Base-by-base conservation (phyloP, 2,329 filamentous ascomycete species). In the Cytospora leucostoma region DNA sequence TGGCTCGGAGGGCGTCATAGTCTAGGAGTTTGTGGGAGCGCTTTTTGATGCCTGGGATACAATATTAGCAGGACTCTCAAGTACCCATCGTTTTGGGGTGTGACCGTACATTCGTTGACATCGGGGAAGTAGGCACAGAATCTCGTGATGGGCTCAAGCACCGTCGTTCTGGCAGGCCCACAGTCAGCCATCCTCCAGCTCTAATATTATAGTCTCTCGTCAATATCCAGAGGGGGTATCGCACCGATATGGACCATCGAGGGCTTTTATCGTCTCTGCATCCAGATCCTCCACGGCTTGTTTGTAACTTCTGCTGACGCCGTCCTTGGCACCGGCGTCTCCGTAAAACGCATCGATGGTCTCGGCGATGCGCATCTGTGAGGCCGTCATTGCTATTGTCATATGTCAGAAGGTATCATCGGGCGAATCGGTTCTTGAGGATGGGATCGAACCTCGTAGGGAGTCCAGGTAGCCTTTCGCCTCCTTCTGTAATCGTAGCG, bases 291-390 rank as follows among this genome's bases (percentile, higher is more conserved):
- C 95, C 21, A 99, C 96, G 10, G 95, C 95, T 76, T 98, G 93
- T 79, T 98, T 99, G 81, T 99, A 99, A 75, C 92, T 96, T 74
- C 94, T 86, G 77, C 91, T 96, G 64, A 99, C 95, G 62, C 95
- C 95, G 75, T 99, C 96, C 72, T 88, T 92, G 57, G 95, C 93
- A 58, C 96, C 96, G 1, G 93, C 89, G 74, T 99, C 95, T 62
- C 95, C 95, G 79, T 99, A 99, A 78, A 99, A 99, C 49, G 95
- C 95, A 79, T 99, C 95, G 77, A 99, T 99, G 21, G 95, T 99
- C 78, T 99, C 95, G 68, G 95, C 95, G 76, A 99, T 98, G 74
- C 94, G 90, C 94, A 99, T 98, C 79, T 99, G 95, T 60, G 93
- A 97, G 59, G 95, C 94, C 17, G 95, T 99, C 95, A 99, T 99